These are phyloP conservation scores for Rhizopogon vesiculosus DNA, from an alignment of 768 basidiomycete species.

Conservation along the genomic window DNA sequence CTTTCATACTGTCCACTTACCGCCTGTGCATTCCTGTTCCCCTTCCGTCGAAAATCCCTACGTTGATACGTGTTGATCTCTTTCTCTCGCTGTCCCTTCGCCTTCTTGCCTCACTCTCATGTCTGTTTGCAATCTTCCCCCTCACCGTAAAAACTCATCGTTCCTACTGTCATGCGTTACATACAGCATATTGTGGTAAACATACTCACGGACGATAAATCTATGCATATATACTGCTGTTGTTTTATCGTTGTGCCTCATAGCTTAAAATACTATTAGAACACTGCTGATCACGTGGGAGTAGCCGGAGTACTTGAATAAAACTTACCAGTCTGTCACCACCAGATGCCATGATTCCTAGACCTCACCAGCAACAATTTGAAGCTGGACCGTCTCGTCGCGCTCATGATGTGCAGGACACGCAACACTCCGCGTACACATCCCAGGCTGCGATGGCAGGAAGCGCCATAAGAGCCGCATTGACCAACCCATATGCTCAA, in stretches of 20 bases:
- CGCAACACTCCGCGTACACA: background rate
- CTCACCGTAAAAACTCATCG: constrained; percentile 1
- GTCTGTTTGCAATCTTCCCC: background rate
- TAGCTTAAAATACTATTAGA: background rate
- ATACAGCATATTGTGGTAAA: constrained; percentile 1
- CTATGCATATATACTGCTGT: constrained; percentile 1
- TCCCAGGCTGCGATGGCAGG: constrained; percentile 4
- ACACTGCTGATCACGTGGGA: background rate
- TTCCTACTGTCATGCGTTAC: constrained; percentile 1
- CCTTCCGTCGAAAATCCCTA: constrained; percentile 12
- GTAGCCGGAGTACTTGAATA: background rate
- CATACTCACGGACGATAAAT: constrained; percentile 3
- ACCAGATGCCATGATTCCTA: background rate
- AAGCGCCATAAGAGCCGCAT: constrained; percentile 16
- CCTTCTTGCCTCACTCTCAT: constrained; percentile 5
- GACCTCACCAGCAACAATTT: background rate
- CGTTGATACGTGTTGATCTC: background rate
- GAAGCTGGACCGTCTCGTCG: background rate
- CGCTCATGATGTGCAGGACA: background rate
- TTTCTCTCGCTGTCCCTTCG: constrained; percentile 1
- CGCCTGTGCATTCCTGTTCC: constrained; percentile 17
- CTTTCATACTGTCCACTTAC: constrained; percentile 18
- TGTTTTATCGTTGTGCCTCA: background rate
- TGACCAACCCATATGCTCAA: constrained; percentile 24
- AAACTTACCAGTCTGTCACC: too few species aligned